A percentile compares a stretch with the other conserved stretches of the same genome.
Evolutionary conservation across 2,329 filamentous ascomycete species (phyloP).

Genomic region (Aspergillus alliaceus): DNA sequence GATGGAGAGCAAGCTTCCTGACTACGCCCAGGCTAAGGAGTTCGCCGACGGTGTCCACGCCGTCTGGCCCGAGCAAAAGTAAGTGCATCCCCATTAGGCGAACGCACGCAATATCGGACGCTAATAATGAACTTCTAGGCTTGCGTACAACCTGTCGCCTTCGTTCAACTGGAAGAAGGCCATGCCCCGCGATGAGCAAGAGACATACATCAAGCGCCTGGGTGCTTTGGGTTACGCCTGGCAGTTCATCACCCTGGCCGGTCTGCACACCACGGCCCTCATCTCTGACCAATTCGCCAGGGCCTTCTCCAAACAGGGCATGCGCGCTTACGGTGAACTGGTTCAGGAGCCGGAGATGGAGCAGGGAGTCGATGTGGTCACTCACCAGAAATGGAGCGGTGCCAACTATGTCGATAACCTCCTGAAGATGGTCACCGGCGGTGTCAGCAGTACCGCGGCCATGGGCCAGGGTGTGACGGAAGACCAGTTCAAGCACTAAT

Average conservation of each 20-base stretch:
- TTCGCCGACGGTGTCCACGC: slow-evolving; percentile 93
- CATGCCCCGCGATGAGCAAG: slow-evolving; percentile 87
- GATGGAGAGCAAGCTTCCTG: slow-evolving; percentile 99
- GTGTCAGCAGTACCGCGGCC: slow-evolving; percentile 85
- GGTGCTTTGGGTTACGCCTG: slow-evolving; percentile 91
- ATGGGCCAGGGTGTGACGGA: slow-evolving; percentile 99
- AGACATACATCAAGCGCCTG: slow-evolving; percentile 94
- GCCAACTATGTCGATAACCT: slow-evolving; percentile 93
- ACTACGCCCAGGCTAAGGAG: slow-evolving; percentile 85
- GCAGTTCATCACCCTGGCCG: slow-evolving; percentile 99
- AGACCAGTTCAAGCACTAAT: slow-evolving; percentile 77
- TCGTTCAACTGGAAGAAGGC: slow-evolving; percentile 99
- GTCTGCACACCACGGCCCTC: slow-evolving; percentile 91
- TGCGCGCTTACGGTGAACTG: slow-evolving; percentile 95
- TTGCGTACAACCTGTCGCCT: slow-evolving; percentile 96
- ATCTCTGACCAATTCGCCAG: slow-evolving; percentile 86
- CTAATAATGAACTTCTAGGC: slow-evolving; percentile 52
- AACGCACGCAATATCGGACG: not conserved
- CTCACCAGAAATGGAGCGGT: slow-evolving; percentile 98
- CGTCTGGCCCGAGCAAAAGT: slow-evolving; percentile 96
- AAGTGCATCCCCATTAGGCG: slow-evolving; percentile 38
- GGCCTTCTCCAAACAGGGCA: slow-evolving; percentile 77
- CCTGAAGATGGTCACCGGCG: slow-evolving; percentile 95
- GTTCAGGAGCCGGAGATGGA: slow-evolving; percentile 98
- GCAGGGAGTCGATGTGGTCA: slow-evolving; percentile 86